Evolutionary conservation across 169 alveolate species (phyloP).

Genomic region (Eimeria acervulina): DNA sequence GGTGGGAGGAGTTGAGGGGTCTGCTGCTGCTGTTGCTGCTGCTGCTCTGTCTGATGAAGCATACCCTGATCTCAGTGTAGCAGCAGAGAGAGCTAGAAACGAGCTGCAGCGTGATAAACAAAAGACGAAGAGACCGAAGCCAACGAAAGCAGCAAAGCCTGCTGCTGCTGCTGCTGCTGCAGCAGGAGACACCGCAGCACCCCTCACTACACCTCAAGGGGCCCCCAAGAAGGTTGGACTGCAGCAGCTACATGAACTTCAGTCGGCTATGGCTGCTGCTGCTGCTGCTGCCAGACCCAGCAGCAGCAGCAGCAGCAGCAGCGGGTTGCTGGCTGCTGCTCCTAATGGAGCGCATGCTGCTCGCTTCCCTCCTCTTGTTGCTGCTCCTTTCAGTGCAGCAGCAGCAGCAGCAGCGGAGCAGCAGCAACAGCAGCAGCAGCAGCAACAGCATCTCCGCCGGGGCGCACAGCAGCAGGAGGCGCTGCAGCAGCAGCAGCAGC

Average conservation of each 20-base stretch:
- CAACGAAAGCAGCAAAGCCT: neutral
- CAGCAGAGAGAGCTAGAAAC: constrained; percentile 67
- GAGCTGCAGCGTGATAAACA: constrained; percentile 66
- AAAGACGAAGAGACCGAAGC: constrained; percentile 56
- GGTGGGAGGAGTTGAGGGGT: constrained; percentile 30
- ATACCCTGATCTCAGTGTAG: constrained; percentile 63
- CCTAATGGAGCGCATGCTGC: neutral
- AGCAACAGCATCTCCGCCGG: neutral
- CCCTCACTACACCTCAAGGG: neutral
- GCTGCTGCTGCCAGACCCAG: constrained; percentile 9
- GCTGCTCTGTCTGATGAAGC: constrained; percentile 74
- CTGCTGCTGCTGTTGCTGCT: too few species aligned
- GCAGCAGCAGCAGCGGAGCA: constrained; percentile 40
- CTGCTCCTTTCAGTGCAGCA: constrained; percentile 14
- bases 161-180: constrained; percentile 54
- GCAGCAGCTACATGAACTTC: constrained; percentile 70
- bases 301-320: constrained; percentile 46
- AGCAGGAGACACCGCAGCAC: neutral
- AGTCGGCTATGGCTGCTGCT: constrained; percentile 37
- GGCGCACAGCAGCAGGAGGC: constrained; percentile 18
- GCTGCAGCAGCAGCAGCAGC: constrained; percentile 50
- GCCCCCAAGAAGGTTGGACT: constrained; percentile 50
- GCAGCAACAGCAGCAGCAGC: constrained; percentile 50
- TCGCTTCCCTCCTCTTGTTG: neutral
- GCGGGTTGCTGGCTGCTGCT: constrained; percentile 31